Percentiles rank a stretch among this genome's conserved stretches.
These are phyloP conservation scores for Populus nigra DNA, from an alignment of 345 rosid genomes.

Conservation along the genomic window DNA sequence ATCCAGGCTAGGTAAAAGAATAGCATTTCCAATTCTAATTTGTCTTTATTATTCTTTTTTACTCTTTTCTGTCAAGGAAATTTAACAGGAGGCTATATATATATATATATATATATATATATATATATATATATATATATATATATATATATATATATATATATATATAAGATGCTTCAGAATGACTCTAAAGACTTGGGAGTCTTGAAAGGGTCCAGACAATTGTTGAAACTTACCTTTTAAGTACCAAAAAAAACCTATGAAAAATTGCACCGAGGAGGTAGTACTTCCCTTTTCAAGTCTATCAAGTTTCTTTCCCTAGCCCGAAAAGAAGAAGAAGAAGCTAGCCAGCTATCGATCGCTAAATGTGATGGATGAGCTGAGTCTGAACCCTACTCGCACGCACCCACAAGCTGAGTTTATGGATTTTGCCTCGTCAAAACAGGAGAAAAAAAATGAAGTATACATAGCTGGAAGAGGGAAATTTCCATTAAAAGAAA, in stretches of 20 bases:
- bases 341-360: neutral
- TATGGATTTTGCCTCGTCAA: no score
- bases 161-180: neutral
- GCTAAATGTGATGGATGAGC: neutral
- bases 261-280: neutral
- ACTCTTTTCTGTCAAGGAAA: neutral
- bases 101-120: no score
- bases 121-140: no score
- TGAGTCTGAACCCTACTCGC: neutral
- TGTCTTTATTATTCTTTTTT: no score
- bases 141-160: no score
- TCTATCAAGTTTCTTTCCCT: neutral
- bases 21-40: no score
- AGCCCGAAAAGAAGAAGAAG: neutral
- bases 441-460: no score
- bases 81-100: neutral
- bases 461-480: no score
- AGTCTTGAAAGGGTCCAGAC: neutral
- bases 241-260: neutral
- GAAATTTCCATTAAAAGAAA: no score
- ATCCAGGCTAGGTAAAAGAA: rapidly evolving
- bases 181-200: neutral
- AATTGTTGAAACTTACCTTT: neutral
- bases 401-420: no score
- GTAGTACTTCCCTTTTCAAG: neutral